A percentile compares a stretch with the other conserved stretches of the same genome.
phyloP scores from a whole-genome alignment of 164 flowering plant species.

The Berberis thunbergii region DNA sequence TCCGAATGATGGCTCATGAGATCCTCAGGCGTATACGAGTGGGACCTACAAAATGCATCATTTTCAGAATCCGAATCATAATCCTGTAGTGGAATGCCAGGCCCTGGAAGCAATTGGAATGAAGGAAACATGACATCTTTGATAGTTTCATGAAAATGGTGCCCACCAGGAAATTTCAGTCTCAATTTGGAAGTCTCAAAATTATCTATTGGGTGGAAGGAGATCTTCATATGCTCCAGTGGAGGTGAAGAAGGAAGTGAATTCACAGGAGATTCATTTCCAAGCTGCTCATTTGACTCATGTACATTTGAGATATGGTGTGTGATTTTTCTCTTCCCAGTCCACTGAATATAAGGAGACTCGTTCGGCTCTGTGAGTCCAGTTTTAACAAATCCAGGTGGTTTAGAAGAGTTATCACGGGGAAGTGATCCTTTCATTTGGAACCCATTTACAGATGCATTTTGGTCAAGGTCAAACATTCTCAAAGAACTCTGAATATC shows the following conservation, averaged over 20 bases:
- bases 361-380: constrained; percentile 18
- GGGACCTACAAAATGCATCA: constrained; percentile 76
- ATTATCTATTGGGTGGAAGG: constrained; percentile 54
- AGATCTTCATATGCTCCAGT: constrained; percentile 80
- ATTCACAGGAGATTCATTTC: constrained; percentile 23
- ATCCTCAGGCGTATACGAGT: constrained; percentile 59
- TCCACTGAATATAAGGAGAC: constrained; percentile 8
- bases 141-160: constrained; percentile 24
- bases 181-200: constrained; percentile 49
- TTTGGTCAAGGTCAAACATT: constrained; percentile 27
- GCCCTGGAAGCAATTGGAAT: constrained; percentile 75
- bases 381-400: constrained; percentile 9
- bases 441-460: constrained; percentile 35
- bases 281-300: constrained; percentile 19
- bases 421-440: constrained; percentile 25
- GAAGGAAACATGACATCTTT: constrained; percentile 55
- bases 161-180: constrained; percentile 57
- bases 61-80: constrained; percentile 62
- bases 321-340: constrained; percentile 6
- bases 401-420: constrained; percentile 20
- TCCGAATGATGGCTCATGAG: constrained; percentile 47
- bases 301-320: constrained; percentile 18
- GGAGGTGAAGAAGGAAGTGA: constrained; percentile 71
- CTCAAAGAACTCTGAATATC: constrained; percentile 23
- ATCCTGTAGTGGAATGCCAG: constrained; percentile 25